Evolutionary conservation across 116 monocot species (phyloP).

Genomic region (Posidonia oceanica): DNA sequence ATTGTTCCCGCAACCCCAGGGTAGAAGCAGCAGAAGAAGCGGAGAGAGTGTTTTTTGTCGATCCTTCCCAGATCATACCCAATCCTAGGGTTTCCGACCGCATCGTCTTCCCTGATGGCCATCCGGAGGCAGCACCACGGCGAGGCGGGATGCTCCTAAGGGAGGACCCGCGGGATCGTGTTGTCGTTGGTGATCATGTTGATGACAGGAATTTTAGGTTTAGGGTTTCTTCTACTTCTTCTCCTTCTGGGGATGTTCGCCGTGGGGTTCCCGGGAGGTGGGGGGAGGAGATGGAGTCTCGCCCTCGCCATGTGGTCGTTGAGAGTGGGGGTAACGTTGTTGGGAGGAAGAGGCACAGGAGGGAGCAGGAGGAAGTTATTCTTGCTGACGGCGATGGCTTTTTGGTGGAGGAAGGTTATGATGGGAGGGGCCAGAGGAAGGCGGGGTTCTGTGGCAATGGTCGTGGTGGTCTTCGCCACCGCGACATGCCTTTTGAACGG

Average conservation of each 20-base stretch:
- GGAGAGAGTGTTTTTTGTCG: neutral
- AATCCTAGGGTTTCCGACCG: constrained; percentile 15
- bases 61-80: neutral
- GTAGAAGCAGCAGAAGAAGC: neutral
- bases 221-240: neutral
- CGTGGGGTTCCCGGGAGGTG: neutral
- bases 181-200: neutral
- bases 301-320: neutral
- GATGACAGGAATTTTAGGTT: neutral
- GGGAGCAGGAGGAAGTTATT: neutral
- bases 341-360: constrained; percentile 7
- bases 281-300: neutral
- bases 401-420: neutral
- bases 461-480: neutral
- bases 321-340: neutral
- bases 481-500: constrained; percentile 1
- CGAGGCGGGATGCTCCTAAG: neutral
- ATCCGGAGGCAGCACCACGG: neutral
- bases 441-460: neutral
- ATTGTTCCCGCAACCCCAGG: neutral
- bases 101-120: constrained; percentile 1
- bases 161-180: neutral
- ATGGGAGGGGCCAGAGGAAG: constrained; percentile 4
- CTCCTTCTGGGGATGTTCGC: neutral
- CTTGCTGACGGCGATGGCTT: neutral